These are phyloP conservation scores for Cicer bijugum DNA, from an alignment of 306 rosid species.

Conservation along the genomic window DNA sequence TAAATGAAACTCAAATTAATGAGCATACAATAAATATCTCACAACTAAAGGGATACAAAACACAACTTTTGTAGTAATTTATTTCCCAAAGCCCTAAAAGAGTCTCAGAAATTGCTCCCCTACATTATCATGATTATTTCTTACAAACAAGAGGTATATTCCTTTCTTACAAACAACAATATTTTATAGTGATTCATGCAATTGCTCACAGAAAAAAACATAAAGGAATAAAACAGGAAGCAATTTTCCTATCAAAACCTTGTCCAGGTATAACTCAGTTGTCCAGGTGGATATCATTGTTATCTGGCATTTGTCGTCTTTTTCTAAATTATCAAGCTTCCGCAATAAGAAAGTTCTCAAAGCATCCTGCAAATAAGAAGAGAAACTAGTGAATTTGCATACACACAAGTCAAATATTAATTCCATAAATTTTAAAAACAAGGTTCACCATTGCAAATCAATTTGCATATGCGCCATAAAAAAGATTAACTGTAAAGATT, in stretches of 20 bases:
- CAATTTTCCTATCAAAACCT: conserved; percentile 64
- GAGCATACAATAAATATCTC: conserved; percentile 27
- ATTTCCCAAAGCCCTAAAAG: conserved; percentile 18
- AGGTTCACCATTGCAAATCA: conserved; percentile 33
- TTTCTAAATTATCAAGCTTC: conserved; percentile 83
- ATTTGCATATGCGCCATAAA: conserved; percentile 16
- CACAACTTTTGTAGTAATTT: conserved; percentile 31
- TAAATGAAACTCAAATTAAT: conserved; percentile 45
- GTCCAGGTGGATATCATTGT: conserved; percentile 99
- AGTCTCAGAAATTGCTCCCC: background rate
- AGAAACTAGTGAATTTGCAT: conserved; percentile 35
- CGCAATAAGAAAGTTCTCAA: conserved; percentile 85
- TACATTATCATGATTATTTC: too few relatives aligned
- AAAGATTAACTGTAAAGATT: conserved; percentile 28
- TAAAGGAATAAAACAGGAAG: conserved; percentile 27
- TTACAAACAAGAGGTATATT: too few relatives aligned
- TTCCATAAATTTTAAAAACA: conserved; percentile 24
- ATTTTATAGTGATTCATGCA: conserved; percentile 22
- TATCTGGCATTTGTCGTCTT: conserved; percentile 94
- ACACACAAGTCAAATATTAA: conserved; percentile 27
- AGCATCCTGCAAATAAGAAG: conserved; percentile 74
- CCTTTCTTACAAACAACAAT: conserved; percentile 22
- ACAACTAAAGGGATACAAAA: conserved; percentile 30
- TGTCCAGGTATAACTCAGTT: conserved; percentile 94
- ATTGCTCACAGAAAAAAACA: conserved; percentile 28